phyloP scores from a whole-genome alignment of 129 eudicot genomes.

The Centella asiatica region DNA sequence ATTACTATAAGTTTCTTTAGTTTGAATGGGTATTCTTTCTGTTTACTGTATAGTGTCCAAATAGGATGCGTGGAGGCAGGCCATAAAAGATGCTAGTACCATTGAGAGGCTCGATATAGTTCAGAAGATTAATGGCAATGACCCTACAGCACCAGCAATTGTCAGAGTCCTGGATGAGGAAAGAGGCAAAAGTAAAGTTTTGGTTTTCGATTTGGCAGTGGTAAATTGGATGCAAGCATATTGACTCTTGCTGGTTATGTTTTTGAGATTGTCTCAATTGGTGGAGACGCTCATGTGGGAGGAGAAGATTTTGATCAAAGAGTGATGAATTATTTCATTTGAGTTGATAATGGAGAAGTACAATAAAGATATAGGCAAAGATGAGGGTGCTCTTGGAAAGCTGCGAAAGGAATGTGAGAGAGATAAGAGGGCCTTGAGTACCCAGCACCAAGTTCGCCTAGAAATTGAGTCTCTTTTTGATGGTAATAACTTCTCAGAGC shows the following conservation, averaged over 20 bases:
- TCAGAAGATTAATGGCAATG: not conserved
- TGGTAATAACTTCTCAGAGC: not conserved
- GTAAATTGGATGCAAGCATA: not conserved
- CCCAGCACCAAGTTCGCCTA: not conserved
- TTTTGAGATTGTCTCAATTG: not conserved
- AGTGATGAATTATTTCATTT: not conserved
- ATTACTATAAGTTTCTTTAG: too few relatives aligned
- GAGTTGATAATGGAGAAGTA: not conserved
- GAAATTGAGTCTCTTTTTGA: not conserved
- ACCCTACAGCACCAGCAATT: not conserved
- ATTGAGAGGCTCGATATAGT: not conserved
- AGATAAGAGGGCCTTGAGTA: not conserved
- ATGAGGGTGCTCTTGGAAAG: not conserved
- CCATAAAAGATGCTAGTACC: not conserved
- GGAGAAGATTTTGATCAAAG: not conserved
- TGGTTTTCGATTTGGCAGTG: conserved; percentile 1
- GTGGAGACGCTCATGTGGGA: not conserved
- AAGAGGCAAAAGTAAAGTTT: not conserved
- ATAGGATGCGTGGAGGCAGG: not conserved
- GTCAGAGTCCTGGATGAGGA: not conserved
- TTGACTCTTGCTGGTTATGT: not conserved
- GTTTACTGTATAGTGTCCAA: too few relatives aligned
- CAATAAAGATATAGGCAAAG: not conserved
- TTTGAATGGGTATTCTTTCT: too few relatives aligned
- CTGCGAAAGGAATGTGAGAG: not conserved